Percentiles rank a stretch among this genome's conserved stretches.
Conservation (phyloP, 768 basidiomycete species). For the Leccinellum luteum region DNA sequence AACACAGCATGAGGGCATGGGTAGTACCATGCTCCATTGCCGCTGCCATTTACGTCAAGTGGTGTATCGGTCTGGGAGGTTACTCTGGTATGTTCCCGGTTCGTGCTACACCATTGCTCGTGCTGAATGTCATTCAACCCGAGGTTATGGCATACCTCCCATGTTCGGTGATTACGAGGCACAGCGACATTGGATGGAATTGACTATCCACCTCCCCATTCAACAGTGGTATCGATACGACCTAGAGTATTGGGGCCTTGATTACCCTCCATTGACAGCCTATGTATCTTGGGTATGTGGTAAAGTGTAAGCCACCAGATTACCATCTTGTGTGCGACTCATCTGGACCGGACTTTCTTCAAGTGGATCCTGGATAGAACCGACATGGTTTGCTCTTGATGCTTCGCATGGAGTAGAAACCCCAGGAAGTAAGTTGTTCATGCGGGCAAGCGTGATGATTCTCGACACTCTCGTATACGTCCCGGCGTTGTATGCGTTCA, state of each 20-base stretch:
- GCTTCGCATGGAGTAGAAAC: constrained; percentile 73
- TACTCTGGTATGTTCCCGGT: constrained; percentile 68
- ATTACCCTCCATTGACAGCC: constrained; percentile 93
- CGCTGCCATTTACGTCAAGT: constrained; percentile 57
- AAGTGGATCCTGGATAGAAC: constrained; percentile 50
- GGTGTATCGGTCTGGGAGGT: constrained; percentile 67
- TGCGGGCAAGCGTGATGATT: constrained; percentile 73
- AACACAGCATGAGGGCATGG: constrained; percentile 55
- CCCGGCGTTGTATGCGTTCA: constrained; percentile 68
- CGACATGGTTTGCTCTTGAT: constrained; percentile 70
- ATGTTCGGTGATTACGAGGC: constrained; percentile 94
- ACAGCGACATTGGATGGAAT: constrained; percentile 94
- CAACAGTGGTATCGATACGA: constrained; percentile 87
- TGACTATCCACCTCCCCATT: constrained; percentile 74
- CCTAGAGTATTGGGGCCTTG: constrained; percentile 88
- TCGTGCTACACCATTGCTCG: not conserved
- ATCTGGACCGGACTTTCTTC: constrained; percentile 1
- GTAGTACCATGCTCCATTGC: constrained; percentile 57
- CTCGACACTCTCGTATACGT: constrained; percentile 74
- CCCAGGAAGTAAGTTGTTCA: constrained; percentile 63
- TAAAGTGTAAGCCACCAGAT: constrained; percentile 51
- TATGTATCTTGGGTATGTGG: constrained; percentile 87
- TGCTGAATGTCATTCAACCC: not conserved
- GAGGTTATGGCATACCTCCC: constrained; percentile 70
- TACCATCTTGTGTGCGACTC: not conserved